These are phyloP conservation scores for Oryza punctata DNA, from an alignment of 176 grass and related monocot species.

Conservation along the genomic window DNA sequence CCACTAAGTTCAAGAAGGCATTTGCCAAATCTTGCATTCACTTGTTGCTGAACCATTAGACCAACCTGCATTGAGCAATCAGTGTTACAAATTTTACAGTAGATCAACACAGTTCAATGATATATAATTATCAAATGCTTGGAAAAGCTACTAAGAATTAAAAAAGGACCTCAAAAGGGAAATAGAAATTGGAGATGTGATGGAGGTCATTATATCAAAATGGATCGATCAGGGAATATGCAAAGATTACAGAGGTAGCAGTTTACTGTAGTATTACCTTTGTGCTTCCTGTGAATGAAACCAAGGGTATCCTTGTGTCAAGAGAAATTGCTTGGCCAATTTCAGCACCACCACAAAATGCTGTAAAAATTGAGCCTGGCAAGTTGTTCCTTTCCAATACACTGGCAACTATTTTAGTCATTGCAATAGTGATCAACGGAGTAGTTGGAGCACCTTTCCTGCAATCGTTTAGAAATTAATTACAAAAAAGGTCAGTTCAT, in stretches of 20 bases:
- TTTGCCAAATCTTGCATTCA: slow-evolving; percentile 84
- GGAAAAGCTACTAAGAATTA: not conserved
- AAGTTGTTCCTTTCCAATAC: slow-evolving; percentile 96
- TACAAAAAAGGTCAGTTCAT: slow-evolving; percentile 21
- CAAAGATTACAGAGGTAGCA: not conserved
- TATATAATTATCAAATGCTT: slow-evolving; percentile 16
- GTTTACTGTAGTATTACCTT: slow-evolving; percentile 52
- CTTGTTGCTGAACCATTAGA: slow-evolving; percentile 80
- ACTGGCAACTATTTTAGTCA: slow-evolving; percentile 83
- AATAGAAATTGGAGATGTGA: not conserved
- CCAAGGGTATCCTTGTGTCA: slow-evolving; percentile 78
- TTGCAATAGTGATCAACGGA: slow-evolving; percentile 94
- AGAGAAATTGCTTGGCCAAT: slow-evolving; percentile 86
- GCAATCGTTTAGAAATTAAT: slow-evolving; percentile 21
- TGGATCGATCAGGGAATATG: not conserved
- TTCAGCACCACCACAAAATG: slow-evolving; percentile 92
- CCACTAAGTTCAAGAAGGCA: slow-evolving; percentile 98
- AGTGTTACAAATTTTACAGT: slow-evolving; percentile 5
- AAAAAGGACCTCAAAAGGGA: not conserved
- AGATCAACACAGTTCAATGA: slow-evolving; percentile 5
- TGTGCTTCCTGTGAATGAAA: slow-evolving; percentile 97
- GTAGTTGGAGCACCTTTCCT: slow-evolving; percentile 99
- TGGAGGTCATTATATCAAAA: not conserved
- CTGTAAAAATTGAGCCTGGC: slow-evolving; percentile 86
- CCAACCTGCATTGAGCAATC: slow-evolving; percentile 69